Percentiles rank a stretch among this genome's conserved stretches.
phyloP scores from a whole-genome alignment of 2,329 filamentous ascomycete species.

The Alternaria dauci region DNA sequence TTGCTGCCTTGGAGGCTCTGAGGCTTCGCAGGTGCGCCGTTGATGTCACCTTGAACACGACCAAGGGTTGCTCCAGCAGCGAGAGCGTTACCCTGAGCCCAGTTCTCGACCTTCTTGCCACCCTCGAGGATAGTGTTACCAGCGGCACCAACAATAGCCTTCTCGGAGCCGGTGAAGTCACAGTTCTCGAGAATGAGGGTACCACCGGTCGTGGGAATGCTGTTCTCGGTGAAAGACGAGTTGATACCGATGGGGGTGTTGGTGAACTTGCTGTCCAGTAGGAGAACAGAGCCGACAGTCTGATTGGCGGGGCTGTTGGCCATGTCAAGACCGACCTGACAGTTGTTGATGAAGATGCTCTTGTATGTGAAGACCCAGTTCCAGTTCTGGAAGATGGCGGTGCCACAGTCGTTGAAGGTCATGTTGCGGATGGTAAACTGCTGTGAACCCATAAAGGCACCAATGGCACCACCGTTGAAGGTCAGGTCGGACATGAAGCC shows the following conservation, averaged over 20 bases:
- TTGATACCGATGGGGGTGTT: constrained; percentile 79
- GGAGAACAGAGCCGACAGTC: constrained; percentile 83
- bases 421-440: constrained; percentile 66
- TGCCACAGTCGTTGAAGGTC: constrained; percentile 59
- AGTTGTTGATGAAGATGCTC: constrained; percentile 57
- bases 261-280: constrained; percentile 81
- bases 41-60: constrained; percentile 64
- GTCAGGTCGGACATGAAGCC: constrained; percentile 67
- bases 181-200: constrained; percentile 89
- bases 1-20: constrained; percentile 71
- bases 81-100: constrained; percentile 82
- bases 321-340: constrained; percentile 60
- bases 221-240: constrained; percentile 77
- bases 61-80: constrained; percentile 54
- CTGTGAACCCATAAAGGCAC: constrained; percentile 69
- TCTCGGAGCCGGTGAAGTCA: constrained; percentile 75
- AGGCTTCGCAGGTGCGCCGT: constrained; percentile 67
- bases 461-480: constrained; percentile 68
- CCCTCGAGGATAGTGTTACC: constrained; percentile 73
- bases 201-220: constrained; percentile 74
- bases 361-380: constrained; percentile 62
- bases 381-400: constrained; percentile 64
- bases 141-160: constrained; percentile 68
- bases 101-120: constrained; percentile 73
- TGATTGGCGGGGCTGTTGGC: constrained; percentile 67